Percentiles rank a stretch among this genome's conserved stretches.
phyloP scores from a whole-genome alignment of 805 yeast genomes.

The Ogataea ramenticola region DNA sequence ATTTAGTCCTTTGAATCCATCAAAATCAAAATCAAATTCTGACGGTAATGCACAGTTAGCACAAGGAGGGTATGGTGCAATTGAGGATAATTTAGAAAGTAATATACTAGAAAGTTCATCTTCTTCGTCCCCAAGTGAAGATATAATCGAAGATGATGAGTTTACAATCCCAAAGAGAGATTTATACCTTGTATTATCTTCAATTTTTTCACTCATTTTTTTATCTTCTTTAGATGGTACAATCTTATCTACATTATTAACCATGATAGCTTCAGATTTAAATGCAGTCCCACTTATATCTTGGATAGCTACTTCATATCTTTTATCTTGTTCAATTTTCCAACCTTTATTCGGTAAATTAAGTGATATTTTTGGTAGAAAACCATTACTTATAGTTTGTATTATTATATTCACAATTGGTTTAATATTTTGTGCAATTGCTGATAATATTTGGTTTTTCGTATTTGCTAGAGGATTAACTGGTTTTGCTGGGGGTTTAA shows the following conservation, averaged over 20 bases:
- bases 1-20: constrained; percentile 1
- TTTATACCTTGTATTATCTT: constrained; percentile 28
- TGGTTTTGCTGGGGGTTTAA: constrained; percentile 90
- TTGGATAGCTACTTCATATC: constrained; percentile 69
- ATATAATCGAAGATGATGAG: constrained; percentile 2
- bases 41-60: not conserved
- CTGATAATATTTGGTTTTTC: constrained; percentile 39
- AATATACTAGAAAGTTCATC: not conserved
- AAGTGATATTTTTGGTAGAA: constrained; percentile 68
- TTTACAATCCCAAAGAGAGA: constrained; percentile 20
- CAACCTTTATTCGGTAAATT: constrained; percentile 69
- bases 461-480: constrained; percentile 60
- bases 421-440: constrained; percentile 46
- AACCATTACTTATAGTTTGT: constrained; percentile 43
- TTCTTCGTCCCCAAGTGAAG: not conserved
- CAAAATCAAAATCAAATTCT: too few relatives aligned
- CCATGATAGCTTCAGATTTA: constrained; percentile 64
- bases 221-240: constrained; percentile 64
- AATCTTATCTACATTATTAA: constrained; percentile 56
- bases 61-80: not conserved
- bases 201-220: constrained; percentile 42
- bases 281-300: constrained; percentile 55
- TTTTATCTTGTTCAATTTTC: constrained; percentile 62
- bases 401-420: constrained; percentile 51
- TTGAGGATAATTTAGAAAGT: not conserved